Conservation (phyloP, 2,329 filamentous ascomycete species). For the Helicocarpus griseus region DNA sequence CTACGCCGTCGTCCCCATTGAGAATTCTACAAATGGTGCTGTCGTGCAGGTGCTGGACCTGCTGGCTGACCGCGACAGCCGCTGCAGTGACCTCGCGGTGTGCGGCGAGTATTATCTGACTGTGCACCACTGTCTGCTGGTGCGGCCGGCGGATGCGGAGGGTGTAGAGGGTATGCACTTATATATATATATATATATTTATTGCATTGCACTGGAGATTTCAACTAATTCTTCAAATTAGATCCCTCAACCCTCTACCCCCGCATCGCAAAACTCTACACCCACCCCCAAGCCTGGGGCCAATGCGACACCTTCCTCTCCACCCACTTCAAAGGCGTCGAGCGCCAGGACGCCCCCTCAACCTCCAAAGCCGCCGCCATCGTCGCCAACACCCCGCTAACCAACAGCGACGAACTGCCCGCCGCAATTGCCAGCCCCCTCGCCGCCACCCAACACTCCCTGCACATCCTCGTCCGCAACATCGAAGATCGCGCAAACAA, state of each 20-base stretch:
- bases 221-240: neutral
- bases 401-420: slow-evolving; percentile 38
- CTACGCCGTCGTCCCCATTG: slow-evolving; percentile 82
- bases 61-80: slow-evolving; percentile 61
- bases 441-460: slow-evolving; percentile 60
- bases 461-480: slow-evolving; percentile 54
- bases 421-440: slow-evolving; percentile 72
- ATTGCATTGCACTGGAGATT: neutral
- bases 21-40: slow-evolving; percentile 90
- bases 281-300: slow-evolving; percentile 90
- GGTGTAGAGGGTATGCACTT: slow-evolving; percentile 5
- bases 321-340: slow-evolving; percentile 59
- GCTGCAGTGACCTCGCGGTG: slow-evolving; percentile 61
- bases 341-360: slow-evolving; percentile 72
- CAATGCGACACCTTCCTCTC: slow-evolving; percentile 74
- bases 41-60: slow-evolving; percentile 86
- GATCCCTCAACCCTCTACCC: slow-evolving; percentile 31
- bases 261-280: slow-evolving; percentile 69
- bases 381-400: slow-evolving; percentile 47
- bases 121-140: slow-evolving; percentile 81
- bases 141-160: slow-evolving; percentile 19
- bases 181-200: neutral
- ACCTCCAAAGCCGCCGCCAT: slow-evolving; percentile 80
- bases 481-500: slow-evolving; percentile 40
- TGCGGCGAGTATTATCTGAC: slow-evolving; percentile 77